A percentile compares a stretch with the other conserved stretches of the same genome.
phyloP scores from a whole-genome alignment of 345 rosid species.

The Gossypium longicalyx region DNA sequence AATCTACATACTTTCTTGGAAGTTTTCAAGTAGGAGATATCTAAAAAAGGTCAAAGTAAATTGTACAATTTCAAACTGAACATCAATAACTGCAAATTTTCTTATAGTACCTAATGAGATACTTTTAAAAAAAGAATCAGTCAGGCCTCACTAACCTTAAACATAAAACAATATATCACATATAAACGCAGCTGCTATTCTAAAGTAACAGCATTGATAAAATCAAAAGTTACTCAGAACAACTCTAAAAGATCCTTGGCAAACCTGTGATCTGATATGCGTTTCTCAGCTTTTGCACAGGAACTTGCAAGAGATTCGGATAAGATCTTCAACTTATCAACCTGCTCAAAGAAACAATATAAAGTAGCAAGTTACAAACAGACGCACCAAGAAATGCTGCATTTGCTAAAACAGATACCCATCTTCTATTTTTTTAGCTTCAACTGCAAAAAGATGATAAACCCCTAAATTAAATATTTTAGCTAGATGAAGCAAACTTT shows the following conservation, averaged over 20 bases:
- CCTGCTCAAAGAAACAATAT: conserved; percentile 7
- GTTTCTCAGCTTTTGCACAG: conserved; percentile 74
- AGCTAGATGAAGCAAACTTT: not conserved
- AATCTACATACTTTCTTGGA: not conserved
- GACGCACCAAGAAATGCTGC: not conserved
- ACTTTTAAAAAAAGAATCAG: not conserved
- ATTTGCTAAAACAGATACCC: not conserved
- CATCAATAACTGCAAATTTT: not conserved
- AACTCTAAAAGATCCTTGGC: not conserved
- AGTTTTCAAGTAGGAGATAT: not conserved
- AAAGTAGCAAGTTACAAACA: not conserved
- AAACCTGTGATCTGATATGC: conserved; percentile 33
- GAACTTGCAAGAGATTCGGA: conserved; percentile 88
- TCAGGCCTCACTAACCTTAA: not conserved
- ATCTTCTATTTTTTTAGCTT: not conserved
- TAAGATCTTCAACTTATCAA: conserved; percentile 82
- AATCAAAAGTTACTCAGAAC: not conserved
- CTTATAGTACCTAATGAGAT: not conserved
- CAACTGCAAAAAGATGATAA: not conserved
- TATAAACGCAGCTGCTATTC: not conserved
- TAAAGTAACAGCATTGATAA: not conserved
- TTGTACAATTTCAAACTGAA: not conserved
- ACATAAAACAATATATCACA: not conserved
- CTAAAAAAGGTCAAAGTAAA: not conserved
- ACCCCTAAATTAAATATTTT: too few species aligned